phyloP scores from a whole-genome alignment of 2,329 filamentous ascomycete genomes.

The Fusarium mangiferae region DNA sequence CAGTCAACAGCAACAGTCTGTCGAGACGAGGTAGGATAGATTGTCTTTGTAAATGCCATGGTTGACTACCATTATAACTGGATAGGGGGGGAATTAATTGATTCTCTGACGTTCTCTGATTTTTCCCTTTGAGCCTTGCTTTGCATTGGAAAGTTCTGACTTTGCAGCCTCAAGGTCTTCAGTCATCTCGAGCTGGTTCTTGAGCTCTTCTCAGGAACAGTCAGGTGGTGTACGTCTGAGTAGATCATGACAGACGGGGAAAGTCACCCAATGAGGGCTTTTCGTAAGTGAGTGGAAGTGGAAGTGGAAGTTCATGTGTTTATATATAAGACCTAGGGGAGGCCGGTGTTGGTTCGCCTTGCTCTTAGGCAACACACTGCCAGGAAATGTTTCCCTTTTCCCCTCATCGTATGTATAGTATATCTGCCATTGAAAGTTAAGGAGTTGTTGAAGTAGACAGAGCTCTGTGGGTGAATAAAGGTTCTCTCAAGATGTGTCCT shows the following conservation, averaged over 20 bases:
- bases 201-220: background rate
- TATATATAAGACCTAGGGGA: background rate
- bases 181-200: background rate
- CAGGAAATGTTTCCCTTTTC: background rate
- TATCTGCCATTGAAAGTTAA: background rate
- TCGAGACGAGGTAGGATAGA: background rate
- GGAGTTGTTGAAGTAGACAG: background rate
- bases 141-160: background rate
- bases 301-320: background rate
- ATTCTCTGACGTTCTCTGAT: background rate
- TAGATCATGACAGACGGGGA: background rate
- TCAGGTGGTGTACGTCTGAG: background rate
- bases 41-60: background rate
- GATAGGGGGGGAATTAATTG: rapidly evolving
- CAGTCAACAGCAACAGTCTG: background rate
- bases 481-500: background rate
- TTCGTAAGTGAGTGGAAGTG: background rate
- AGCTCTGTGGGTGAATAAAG: rapidly evolving
- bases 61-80: background rate
- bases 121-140: background rate
- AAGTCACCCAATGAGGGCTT: background rate
- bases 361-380: background rate
- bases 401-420: background rate
- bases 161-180: background rate
- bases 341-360: background rate